Percentiles rank a stretch among this genome's conserved stretches.
These are phyloP conservation scores for Penicillium sp. DNA, from an alignment of 2,329 filamentous ascomycete genomes.

Conservation along the genomic window DNA sequence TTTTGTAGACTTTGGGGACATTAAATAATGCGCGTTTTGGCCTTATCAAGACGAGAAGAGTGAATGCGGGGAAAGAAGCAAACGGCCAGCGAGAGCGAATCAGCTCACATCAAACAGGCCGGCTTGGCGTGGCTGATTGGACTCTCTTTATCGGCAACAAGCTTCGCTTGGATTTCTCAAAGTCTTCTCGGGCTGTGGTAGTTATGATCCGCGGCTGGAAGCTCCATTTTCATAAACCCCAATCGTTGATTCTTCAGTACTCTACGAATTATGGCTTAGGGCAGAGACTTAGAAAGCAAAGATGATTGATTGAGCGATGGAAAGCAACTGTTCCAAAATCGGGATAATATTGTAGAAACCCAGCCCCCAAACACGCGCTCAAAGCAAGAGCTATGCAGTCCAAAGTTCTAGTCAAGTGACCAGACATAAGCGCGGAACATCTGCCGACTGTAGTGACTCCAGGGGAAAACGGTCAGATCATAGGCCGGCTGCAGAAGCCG, in stretches of 20 bases:
- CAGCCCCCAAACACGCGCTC: no score
- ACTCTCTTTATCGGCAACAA: not conserved
- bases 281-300: no score
- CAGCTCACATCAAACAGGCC: slow-evolving; percentile 9
- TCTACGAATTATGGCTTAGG: no score
- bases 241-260: no score
- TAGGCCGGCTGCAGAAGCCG: slow-evolving; percentile 1
- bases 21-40: not conserved
- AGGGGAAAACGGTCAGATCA: slow-evolving; percentile 4
- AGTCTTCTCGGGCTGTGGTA: no score
- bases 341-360: no score
- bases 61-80: slow-evolving; percentile 2
- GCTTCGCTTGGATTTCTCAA: not conserved
- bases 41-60: slow-evolving; percentile 9
- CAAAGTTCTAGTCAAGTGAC: not conserved
- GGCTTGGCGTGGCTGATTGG: slow-evolving; percentile 9
- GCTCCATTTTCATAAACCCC: no score
- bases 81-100: slow-evolving; percentile 3
- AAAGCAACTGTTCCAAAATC: no score
- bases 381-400: not conserved
- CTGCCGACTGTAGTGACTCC: slow-evolving; percentile 9
- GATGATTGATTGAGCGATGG: no score
- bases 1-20: no score
- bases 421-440: slow-evolving; percentile 10
- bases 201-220: no score